phyloP scores from a whole-genome alignment of 176 grass and related monocot species.

The Oryza coarctata region DNA sequence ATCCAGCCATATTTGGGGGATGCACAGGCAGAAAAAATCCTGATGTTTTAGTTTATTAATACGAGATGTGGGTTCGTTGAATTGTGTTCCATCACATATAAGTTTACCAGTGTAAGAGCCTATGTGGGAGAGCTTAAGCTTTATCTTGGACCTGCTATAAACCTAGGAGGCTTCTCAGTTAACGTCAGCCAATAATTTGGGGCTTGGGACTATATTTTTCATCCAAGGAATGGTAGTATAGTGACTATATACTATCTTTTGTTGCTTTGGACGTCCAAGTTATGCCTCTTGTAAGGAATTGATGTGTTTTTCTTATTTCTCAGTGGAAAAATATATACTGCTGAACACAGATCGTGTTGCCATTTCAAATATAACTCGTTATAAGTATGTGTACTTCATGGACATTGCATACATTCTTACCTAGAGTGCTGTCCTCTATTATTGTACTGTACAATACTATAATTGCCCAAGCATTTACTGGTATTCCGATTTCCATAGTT shows the following conservation, averaged over 20 bases:
- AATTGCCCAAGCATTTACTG: slow-evolving; percentile 9
- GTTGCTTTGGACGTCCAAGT: not conserved
- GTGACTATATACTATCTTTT: not conserved
- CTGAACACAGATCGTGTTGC: not conserved
- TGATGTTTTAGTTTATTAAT: not conserved
- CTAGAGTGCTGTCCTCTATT: not conserved
- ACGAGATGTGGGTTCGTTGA: not conserved
- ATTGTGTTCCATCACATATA: not conserved
- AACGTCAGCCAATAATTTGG: not conserved
- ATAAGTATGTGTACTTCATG: not conserved
- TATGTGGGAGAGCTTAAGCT: not conserved
- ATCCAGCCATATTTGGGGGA: not conserved
- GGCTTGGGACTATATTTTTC: not conserved
- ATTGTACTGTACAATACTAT: not conserved
- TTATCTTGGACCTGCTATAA: not conserved
- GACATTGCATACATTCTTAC: not conserved
- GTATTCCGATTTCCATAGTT: slow-evolving; percentile 21
- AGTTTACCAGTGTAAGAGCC: not conserved
- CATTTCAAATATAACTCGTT: not conserved
- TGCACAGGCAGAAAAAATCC: not conserved
- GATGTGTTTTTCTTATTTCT: not conserved
- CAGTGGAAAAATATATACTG: not conserved
- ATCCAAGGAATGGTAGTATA: not conserved
- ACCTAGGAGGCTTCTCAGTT: not conserved
- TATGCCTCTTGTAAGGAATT: not conserved